These are phyloP conservation scores for Dryas octopetala DNA, from an alignment of 306 rosid genomes.

Conservation along the genomic window DNA sequence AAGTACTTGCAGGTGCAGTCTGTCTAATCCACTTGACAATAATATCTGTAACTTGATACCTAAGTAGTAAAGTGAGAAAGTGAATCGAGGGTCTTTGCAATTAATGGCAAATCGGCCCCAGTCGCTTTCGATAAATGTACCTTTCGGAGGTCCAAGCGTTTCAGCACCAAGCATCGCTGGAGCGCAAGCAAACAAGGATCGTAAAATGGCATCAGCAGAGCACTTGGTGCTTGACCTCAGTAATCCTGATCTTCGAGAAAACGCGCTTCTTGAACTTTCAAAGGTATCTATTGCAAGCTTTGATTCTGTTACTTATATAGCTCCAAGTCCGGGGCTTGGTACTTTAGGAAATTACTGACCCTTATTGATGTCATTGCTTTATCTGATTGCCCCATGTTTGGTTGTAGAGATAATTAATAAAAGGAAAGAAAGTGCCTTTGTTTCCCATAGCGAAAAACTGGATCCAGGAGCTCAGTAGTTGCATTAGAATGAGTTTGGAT, in stretches of 20 bases:
- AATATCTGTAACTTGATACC: not conserved
- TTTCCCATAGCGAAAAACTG: not conserved
- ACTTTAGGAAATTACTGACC: not conserved
- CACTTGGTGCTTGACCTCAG: constrained; percentile 56
- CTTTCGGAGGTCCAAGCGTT: constrained; percentile 47
- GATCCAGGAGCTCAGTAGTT: not conserved
- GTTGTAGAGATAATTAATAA: not conserved
- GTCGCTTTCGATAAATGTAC: constrained; percentile 25
- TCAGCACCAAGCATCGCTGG: constrained; percentile 35
- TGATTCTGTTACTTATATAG: constrained; percentile 7
- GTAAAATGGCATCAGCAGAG: constrained; percentile 62
- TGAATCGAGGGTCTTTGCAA: not conserved
- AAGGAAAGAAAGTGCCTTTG: constrained; percentile 4
- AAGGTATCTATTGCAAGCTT: constrained; percentile 38
- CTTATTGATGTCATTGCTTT: not conserved
- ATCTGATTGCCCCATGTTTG: not conserved
- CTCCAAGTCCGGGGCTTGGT: not conserved
- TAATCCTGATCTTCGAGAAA: constrained; percentile 61
- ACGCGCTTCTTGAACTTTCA: constrained; percentile 60
- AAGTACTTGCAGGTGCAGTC: not conserved
- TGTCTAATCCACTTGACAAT: not conserved
- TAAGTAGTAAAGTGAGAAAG: not conserved
- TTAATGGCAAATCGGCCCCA: constrained; percentile 34
- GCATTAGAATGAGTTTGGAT: not conserved
- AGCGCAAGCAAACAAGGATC: constrained; percentile 45